phyloP scores from a whole-genome alignment of 441 rosid species.

The Breynia disticha region DNA sequence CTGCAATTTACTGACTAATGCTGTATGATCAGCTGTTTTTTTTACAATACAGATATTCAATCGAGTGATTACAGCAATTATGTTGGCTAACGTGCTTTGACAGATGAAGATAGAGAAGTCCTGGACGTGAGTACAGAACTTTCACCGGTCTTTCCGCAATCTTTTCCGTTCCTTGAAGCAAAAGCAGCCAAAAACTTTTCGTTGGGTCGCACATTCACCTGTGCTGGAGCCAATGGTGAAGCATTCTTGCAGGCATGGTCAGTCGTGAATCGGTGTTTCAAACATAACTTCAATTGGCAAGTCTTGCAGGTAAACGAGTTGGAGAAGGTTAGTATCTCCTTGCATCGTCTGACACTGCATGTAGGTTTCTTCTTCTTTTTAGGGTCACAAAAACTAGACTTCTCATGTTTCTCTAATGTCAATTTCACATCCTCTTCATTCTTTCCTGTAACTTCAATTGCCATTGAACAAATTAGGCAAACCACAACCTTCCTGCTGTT shows the following conservation, averaged over 20 bases:
- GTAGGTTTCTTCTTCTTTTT: constrained; percentile 58
- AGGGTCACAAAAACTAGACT: constrained; percentile 56
- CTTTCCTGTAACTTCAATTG: constrained; percentile 55
- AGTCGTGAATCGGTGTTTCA: constrained; percentile 65
- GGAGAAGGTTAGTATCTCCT: constrained; percentile 54
- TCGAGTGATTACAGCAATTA: too few relatives aligned
- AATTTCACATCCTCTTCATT: constrained; percentile 29
- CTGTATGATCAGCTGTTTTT: too few relatives aligned
- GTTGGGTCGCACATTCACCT: constrained; percentile 18
- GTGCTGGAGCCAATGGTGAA: neutral
- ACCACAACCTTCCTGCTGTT: constrained; percentile 56
- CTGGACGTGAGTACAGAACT: neutral
- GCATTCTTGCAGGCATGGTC: constrained; percentile 45
- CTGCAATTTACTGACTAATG: too few relatives aligned
- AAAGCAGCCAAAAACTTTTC: constrained; percentile 53
- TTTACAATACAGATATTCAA: too few relatives aligned
- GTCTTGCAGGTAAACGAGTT: constrained; percentile 60
- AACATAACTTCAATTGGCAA: constrained; percentile 59
- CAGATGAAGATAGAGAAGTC: constrained; percentile 13
- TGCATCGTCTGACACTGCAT: constrained; percentile 62
- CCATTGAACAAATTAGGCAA: constrained; percentile 54
- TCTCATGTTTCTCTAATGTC: constrained; percentile 42
- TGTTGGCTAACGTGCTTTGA: constrained; percentile 19
- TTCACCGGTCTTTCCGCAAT: constrained; percentile 21
- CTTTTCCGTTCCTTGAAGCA: constrained; percentile 41